Base-by-base conservation (phyloP, 2,329 filamentous ascomycete genomes). In the Claviceps cyperi region DNA sequence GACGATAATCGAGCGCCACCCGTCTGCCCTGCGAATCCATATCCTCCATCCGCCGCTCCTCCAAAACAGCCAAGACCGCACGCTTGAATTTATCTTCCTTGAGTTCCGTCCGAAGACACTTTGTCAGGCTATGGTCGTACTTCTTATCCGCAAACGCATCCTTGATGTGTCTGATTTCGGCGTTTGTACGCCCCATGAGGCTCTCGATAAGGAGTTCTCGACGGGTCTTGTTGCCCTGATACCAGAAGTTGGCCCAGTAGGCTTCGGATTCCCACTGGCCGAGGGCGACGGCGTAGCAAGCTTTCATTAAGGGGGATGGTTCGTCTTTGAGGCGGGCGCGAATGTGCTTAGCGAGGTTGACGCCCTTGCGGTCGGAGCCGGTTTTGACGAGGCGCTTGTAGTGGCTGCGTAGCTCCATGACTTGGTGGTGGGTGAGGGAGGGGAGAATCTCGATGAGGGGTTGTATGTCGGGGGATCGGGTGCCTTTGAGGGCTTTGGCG, bases 241-340 rank as follows among this genome's bases (percentile, higher is more conserved):
- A 97, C 83, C 89, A 97, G 66, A 88, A 95, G 65, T 96, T 97
- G 52, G 91, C 89, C 90, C 92, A 98, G 73, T 95, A 95, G 0
- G 88, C 87, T 65, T 98, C 92, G 57, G 82, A 84, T 69, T 96
- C 92, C 83, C 89, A 97, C 48, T 78, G 77, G 9, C 92, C 92
- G 0, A 97, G 77, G 0, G 91, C 89, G 2, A 87, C 90, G 3
- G 90, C 81, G 64, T 97, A 96, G 60, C 84, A 89, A 6, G 86
- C 85, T 68, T 97, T 97, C 68, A 90, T 91, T 56, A 97, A 82
- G 57, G 80, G 82, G 4, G 81, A 74, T 49, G 84, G 76, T 57
- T 81, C 77, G 43, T 86, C 81, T 67, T 90, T 89, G 59, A 90
- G 74, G 19, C 80, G 76, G 17, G 78, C 72, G 53, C 87, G 87